Base-by-base conservation (phyloP, 176 grass and related monocot genomes). In the Phragmites australis region DNA sequence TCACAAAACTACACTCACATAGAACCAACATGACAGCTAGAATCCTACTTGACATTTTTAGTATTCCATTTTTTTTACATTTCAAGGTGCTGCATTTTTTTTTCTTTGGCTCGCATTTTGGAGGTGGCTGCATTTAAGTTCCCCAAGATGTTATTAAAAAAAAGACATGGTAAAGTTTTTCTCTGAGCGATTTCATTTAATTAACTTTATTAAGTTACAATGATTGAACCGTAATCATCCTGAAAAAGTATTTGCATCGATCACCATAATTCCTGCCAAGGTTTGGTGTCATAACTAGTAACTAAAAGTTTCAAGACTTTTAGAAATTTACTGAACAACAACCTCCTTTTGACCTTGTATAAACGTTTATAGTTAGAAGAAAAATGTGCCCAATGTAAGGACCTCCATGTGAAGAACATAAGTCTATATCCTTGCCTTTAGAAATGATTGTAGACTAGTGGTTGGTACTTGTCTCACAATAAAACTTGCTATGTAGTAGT, bases 351-450 rank as follows among this genome's bases (percentile, higher is more conserved):
- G 60, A 66, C 81, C 71, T 75, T 65, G 14, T 16, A 44, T 14
- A 16, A 43, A 66, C 37, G 19, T 75, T 73, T 75, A 75, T 75
- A 55, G 32, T 44, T 45, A 2, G 46, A 23, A 75, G 71, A 65
- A 65, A 83, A 75, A 44, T 31, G 56, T 4, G 48, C 59, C n/a
- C 47, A 13, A 31, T 66, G 12, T 43, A 31, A 64, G 70, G 58
- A 31, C 47, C 16, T 65, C 17, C 45, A 53, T 29, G 23, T 75
- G 59, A 34, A 51, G n/a, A 52, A n/a, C 42, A 48, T 27, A 7
- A 43, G 31, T 73, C 12, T 74, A 27, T 19, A 74, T 74, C 52
- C 46, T 27, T 54, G 57, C 58, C 47, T n/a, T 74, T 70, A 70
- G 10, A 70, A 34, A 47, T 34, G 12, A 48, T 51, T 53, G 30